These are phyloP conservation scores for Neurospora sp. DNA, from an alignment of 495 filamentous ascomycete genomes.

Conservation along the genomic window DNA sequence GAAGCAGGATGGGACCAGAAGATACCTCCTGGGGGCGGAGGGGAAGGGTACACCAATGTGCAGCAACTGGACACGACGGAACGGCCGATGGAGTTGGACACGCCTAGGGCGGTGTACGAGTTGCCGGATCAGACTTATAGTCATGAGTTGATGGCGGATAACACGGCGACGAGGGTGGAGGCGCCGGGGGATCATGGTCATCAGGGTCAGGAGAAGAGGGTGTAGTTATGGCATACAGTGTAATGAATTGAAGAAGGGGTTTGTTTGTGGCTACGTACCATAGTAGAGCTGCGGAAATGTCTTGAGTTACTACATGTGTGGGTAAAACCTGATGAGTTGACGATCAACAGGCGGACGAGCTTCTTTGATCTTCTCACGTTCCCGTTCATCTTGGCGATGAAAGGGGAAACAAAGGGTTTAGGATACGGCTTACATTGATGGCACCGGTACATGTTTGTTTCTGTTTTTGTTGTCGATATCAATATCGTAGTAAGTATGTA, in stretches of 20 bases:
- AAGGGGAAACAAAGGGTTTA: too few species aligned
- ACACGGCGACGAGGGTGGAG: background rate
- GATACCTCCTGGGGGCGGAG: background rate
- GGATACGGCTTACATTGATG: too few species aligned
- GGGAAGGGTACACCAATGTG: background rate
- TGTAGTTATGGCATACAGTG: background rate
- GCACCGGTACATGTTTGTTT: background rate
- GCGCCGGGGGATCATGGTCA: background rate
- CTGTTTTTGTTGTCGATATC: background rate
- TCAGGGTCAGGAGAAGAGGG: background rate
- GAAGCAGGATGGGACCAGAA: constrained; percentile 16
- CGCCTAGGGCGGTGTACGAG: constrained; percentile 20
- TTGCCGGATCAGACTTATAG: constrained; percentile 16
- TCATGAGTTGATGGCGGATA: constrained; percentile 21
- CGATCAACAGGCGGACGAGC: background rate
- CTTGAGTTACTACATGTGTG: background rate
- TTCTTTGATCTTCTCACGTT: background rate
- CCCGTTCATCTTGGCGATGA: background rate
- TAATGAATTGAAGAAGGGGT: background rate
- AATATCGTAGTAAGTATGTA: background rate
- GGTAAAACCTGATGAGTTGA: background rate
- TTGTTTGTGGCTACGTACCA: background rate
- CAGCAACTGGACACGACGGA: constrained; percentile 15
- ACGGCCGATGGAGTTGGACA: constrained; percentile 14
- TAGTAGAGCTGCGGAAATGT: background rate